Percentiles rank a stretch among this genome's conserved stretches.
phyloP scores from a whole-genome alignment of 2,329 filamentous ascomycete species.

The Ophiostoma australiae region DNA sequence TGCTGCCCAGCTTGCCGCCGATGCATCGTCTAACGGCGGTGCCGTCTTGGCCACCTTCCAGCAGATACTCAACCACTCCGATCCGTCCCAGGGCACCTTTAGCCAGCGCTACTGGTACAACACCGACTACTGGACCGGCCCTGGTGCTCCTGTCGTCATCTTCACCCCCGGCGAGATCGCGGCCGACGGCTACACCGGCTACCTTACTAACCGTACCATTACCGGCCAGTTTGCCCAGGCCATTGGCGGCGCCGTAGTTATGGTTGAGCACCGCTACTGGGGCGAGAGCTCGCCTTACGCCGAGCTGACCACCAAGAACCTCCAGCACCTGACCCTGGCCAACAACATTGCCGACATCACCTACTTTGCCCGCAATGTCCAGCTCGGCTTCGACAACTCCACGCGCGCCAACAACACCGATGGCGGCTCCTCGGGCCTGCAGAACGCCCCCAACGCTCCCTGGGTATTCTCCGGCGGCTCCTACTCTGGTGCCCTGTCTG shows the following conservation, averaged over 20 bases:
- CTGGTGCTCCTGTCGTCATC: constrained; percentile 39
- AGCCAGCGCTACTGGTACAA: constrained; percentile 41
- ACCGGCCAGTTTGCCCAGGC: constrained; percentile 39
- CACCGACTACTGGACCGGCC: constrained; percentile 39
- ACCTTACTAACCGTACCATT: constrained; percentile 44
- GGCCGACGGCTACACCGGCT: constrained; percentile 39
- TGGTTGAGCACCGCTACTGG: constrained; percentile 44
- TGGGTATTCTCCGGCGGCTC: constrained; percentile 54
- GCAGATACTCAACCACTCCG: constrained; percentile 41
- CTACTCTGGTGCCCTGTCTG: constrained; percentile 52
- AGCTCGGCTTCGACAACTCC: constrained; percentile 46
- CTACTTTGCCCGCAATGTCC: constrained; percentile 41
- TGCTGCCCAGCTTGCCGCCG: not conserved
- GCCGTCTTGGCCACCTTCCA: constrained; percentile 31
- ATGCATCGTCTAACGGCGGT: not conserved
- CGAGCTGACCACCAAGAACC: constrained; percentile 36
- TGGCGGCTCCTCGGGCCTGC: constrained; percentile 36
- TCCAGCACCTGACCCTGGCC: constrained; percentile 40
- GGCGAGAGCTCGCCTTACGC: constrained; percentile 38
- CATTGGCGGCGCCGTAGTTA: constrained; percentile 39
- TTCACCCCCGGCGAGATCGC: constrained; percentile 40
- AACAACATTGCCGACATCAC: constrained; percentile 41
- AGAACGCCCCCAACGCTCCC: constrained; percentile 47
- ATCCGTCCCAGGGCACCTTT: constrained; percentile 41
- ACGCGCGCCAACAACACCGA: constrained; percentile 29